Evolutionary conservation across 306 rosid species (phyloP), one percentile per base, ranked within the genome.

Genomic region (Acacia melanoxylon): DNA sequence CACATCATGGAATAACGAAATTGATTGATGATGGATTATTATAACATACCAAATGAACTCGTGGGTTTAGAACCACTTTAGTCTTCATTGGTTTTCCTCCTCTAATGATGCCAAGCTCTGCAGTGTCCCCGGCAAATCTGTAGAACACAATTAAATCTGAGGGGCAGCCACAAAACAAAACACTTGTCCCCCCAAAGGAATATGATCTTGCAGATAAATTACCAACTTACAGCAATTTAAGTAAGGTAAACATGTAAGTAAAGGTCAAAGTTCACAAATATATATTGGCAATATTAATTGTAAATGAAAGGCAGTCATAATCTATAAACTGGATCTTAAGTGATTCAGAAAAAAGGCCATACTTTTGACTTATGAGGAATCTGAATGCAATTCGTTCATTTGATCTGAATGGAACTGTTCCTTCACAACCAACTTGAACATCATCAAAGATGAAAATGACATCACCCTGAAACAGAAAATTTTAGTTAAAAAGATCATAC

Each of bases 341-440:
- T 65, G 68, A 54, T 44, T 63, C 56, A 15, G 61, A 80, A 77
- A 70, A 84, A 86, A 84, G 56, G 62, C 74, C 74, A 82, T 92
- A 95, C 99, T 95, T 95, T 90, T 95, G 97, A 83, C 99, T 93
- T 69, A 92, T 93, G 72, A 95, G 98, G 88, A 83, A 95, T 83
- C 94, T 92, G 81, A 95, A 95, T 73, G 97, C 99, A 80, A 95
- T 95, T 81, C 98, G 94, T 84, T 93, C 99, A 75, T 91, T 91
- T 49, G 98, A 81, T 52, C 99, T 87, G 88, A 92, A 95, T 48
- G 98, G 99, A 68, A 95, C 92, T 48, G 99, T 95, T 82, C 99
- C 99, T 88, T 95, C 99, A 79, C 93, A 82, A 68, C 99, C 99
- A 78, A 95, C 90, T 78, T 79, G 91, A 65, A 93, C 81, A 83